A percentile compares a stretch with the other conserved stretches of the same genome.
Conservation (phyloP, 805 yeast species). For the Teunomyces gatunensis region DNA sequence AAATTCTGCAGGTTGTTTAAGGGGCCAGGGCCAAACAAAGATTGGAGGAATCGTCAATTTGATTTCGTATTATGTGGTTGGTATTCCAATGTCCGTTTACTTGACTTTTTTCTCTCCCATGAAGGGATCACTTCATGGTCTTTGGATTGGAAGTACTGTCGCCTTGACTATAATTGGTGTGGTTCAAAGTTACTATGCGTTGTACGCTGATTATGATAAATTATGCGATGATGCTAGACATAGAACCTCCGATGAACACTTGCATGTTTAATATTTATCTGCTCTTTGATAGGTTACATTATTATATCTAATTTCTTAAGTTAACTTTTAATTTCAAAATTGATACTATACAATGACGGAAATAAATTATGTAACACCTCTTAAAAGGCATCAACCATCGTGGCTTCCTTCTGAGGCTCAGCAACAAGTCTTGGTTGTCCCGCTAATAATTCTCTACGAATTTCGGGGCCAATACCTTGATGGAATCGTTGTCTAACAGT, state of each 20-base stretch:
- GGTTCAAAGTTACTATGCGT: constrained; percentile 40
- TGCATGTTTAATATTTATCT: not conserved
- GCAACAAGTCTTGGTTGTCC: constrained; percentile 64
- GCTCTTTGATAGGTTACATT: not conserved
- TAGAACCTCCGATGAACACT: constrained; percentile 25
- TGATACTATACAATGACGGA: constrained; percentile 9
- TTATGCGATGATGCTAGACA: constrained; percentile 39
- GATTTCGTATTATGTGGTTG: constrained; percentile 57
- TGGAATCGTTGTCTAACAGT: constrained; percentile 90
- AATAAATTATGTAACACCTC: not conserved
- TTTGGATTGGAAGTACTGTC: constrained; percentile 55
- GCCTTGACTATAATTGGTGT: constrained; percentile 51
- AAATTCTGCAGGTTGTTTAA: constrained; percentile 68
- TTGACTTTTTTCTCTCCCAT: constrained; percentile 50
- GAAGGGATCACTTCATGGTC: constrained; percentile 52
- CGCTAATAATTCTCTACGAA: constrained; percentile 87
- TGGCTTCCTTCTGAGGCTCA: constrained; percentile 28
- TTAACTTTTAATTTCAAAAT: constrained; percentile 2
- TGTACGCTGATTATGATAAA: constrained; percentile 34
- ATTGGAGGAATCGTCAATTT: constrained; percentile 60
- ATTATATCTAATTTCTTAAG: not conserved
- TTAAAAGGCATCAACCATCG: constrained; percentile 39
- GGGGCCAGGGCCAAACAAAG: constrained; percentile 76
- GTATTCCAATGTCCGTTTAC: constrained; percentile 57
- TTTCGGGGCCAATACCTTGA: constrained; percentile 86